Evolutionary conservation across 345 rosid genomes (phyloP), one percentile per base, ranked within the genome.

Genomic region (Pistacia integerrima): DNA sequence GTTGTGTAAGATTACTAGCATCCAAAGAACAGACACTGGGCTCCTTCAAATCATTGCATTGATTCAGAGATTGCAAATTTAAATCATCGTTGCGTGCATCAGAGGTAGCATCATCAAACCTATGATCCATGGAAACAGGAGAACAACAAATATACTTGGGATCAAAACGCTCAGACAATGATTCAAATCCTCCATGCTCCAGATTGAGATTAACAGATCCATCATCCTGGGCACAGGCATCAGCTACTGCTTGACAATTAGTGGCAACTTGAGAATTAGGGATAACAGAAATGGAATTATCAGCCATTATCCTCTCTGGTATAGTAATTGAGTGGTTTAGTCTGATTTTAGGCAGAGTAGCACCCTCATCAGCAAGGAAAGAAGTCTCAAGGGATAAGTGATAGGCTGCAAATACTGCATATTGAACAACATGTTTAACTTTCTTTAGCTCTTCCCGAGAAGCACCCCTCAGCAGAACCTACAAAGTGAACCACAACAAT

Each of bases 351-450:
- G 99, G 98, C 81, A 97, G 91, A 67, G 90, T 89, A 82, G 99
- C 99, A 74, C 98, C 98, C 89, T 97, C 99, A 76, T 97, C 99
- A 48, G 98, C 98, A 79, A 97, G 99, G 77, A 94, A 97, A 56
- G 97, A 97, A 79, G 99, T 94, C 86, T 97, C 97, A 9, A 93
- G 89, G 10, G 96, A 91, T 67, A 97, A 79, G 80, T 97, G 99
- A 84, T 94, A 90, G 67, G 99, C 99, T 20, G 99, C 99, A 91
- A 97, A 97, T 52, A 94, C 89, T 30, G 98, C 97, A 80, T 82
- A 94, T 73, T 92, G 98, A 76, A 97, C 84, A 52, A 92, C 97
- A 46, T 87, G 88, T 87, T 97, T 97, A 73, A 97, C 87, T 89
- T 90, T 97, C 91, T 94, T 92, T n/a, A 97, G 88, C 76, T 94